Evolutionary conservation across 2,329 filamentous ascomycete genomes (phyloP).

Genomic region (Mycosphaerella arachidis): DNA sequence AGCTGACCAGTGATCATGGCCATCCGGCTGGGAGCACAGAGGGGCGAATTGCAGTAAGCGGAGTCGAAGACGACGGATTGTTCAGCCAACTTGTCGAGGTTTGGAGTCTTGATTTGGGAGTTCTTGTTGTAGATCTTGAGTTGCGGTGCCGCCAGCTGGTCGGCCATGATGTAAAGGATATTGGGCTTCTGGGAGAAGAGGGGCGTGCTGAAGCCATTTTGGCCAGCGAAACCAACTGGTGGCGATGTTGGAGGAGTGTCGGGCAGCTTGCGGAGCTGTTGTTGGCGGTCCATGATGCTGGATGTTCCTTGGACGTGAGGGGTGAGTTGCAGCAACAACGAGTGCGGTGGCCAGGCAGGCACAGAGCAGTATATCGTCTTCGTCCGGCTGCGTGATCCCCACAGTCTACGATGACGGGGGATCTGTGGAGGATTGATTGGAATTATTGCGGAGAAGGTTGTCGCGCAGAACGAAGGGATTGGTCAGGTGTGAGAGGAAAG

Average conservation of each 20-base stretch:
- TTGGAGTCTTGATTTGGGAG: constrained; percentile 86
- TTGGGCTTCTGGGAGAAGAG: constrained; percentile 55
- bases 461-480: not conserved
- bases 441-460: constrained; percentile 3
- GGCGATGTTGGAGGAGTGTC: constrained; percentile 36
- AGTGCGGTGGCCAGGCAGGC: not conserved
- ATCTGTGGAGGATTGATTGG: not conserved
- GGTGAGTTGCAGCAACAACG: not conserved
- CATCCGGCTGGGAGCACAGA: constrained; percentile 89
- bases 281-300: constrained; percentile 22
- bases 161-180: constrained; percentile 92
- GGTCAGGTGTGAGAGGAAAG: not conserved
- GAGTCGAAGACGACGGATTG: constrained; percentile 86
- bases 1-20: constrained; percentile 90
- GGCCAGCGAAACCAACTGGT: constrained; percentile 35
- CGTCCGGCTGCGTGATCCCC: not conserved
- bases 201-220: constrained; percentile 38
- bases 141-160: constrained; percentile 85
- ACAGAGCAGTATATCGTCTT: not conserved
- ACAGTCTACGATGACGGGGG: not conserved
- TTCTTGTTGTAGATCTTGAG: constrained; percentile 87
- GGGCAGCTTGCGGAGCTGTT: constrained; percentile 29
- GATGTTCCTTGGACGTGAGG: not conserved
- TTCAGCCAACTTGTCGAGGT: constrained; percentile 77
- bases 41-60: constrained; percentile 88